Evolutionary conservation across 2,329 filamentous ascomycete genomes (phyloP).

Genomic region (Sclerotinia spermophila): DNA sequence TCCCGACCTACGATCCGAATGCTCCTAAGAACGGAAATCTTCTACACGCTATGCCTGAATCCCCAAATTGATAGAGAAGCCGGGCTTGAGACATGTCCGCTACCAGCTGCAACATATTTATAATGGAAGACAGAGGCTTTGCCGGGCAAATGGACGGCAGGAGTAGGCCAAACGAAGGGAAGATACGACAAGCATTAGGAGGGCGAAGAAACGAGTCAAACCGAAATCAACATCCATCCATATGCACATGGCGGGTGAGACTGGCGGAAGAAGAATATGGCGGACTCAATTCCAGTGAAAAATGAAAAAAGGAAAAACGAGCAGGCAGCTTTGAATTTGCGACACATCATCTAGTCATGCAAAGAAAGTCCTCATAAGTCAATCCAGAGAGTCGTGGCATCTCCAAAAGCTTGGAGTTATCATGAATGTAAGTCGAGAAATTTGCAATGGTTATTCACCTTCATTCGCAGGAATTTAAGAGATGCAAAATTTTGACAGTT

Average conservation of each 20-base stretch:
- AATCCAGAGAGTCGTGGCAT: no score
- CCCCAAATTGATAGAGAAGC: neutral
- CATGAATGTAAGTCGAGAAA: neutral
- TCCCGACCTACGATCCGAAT: neutral
- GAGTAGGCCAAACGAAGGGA: neutral
- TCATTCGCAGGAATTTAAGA: neutral
- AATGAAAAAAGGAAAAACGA: no score
- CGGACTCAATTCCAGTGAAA: neutral
- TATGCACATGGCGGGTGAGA: neutral
- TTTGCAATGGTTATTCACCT: neutral
- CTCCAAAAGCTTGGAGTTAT: neutral
- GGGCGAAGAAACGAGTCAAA: no score
- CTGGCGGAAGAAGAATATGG: no score
- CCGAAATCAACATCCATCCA: neutral
- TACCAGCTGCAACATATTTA: neutral
- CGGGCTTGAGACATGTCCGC: neutral
- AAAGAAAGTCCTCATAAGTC: no score
- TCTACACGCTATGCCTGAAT: neutral
- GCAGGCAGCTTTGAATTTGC: neutral
- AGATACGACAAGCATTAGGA: no score
- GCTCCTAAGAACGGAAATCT: neutral
- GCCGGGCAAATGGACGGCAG: no score
- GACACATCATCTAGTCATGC: neutral
- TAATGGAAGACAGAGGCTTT: neutral
- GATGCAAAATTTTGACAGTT: neutral